Conservation (phyloP, 257 asterid genomes). For the Penstemon davidsonii region DNA sequence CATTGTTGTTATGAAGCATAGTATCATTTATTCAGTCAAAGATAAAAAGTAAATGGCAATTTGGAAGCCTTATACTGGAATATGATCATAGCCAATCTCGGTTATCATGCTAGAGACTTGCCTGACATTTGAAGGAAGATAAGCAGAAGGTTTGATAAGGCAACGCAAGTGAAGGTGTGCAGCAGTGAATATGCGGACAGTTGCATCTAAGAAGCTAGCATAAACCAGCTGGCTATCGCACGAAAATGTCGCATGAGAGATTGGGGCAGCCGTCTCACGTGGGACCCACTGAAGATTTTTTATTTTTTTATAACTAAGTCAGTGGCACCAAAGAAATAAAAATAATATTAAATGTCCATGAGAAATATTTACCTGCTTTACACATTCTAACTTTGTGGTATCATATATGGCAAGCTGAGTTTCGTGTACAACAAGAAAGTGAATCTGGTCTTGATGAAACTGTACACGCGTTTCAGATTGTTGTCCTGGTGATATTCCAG, state of each 20-base stretch:
- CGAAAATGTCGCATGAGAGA: constrained; percentile 61
- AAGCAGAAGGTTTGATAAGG: constrained; percentile 56
- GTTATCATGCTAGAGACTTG: constrained; percentile 29
- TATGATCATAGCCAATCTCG: not conserved
- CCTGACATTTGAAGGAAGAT: constrained; percentile 46
- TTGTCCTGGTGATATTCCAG: constrained; percentile 51
- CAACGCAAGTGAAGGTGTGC: constrained; percentile 50
- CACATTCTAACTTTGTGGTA: constrained; percentile 53
- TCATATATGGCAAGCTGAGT: constrained; percentile 66
- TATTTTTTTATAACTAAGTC: constrained; percentile 1
- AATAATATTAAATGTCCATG: not conserved
- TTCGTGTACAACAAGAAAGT: constrained; percentile 60
- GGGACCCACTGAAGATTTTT: constrained; percentile 50
- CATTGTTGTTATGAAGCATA: no score
- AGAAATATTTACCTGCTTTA: constrained; percentile 42
- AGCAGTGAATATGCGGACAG: constrained; percentile 53
- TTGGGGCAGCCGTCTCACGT: constrained; percentile 54
- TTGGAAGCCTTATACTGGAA: not conserved
- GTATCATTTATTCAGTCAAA: not conserved
- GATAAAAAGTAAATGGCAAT: not conserved
- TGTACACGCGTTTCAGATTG: constrained; percentile 61
- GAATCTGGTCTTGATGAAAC: constrained; percentile 65
- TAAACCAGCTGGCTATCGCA: constrained; percentile 61
- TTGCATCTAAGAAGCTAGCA: constrained; percentile 53
- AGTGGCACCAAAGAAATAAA: not conserved